Evolutionary conservation across 495 filamentous ascomycete genomes (phyloP), one percentile per base, ranked within the genome.

Genomic region (Tuber borchii): DNA sequence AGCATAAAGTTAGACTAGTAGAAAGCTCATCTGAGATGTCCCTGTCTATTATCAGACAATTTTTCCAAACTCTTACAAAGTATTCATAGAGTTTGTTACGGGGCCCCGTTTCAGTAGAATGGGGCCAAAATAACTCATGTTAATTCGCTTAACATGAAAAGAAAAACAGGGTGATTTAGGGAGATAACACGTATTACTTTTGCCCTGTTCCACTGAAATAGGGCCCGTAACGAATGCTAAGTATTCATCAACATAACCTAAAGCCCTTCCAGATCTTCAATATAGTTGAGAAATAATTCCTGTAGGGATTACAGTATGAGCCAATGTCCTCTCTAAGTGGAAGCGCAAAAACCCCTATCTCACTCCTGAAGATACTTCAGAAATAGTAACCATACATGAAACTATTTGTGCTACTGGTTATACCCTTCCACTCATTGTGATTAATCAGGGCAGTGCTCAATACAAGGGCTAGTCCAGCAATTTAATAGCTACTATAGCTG

Each of bases 321-420:
- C 71, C 26, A 76, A 73, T 10, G 20, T 76, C 12, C 31, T 73
- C 8, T 46, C 26, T 19, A 20, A 56, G 45, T 34, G 44, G 19
- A n/a, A 26, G 16, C 43, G 71, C 2, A 46, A 26, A 22, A 73
- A 76, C 68, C 71, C 45, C 2, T 31, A n/a, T 3, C 48, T 76
- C 14, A 76, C 69, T 4, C 56, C 74, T 39, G 71, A 75, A 61
- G 68, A 73, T 16, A 71, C 31, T 10, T 7, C 68, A 71, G 65
- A 77, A 68, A 70, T 77, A 5, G 74, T 77, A 20, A 75, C 73
- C 0, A 34, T 73, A 7, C 34, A 46, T 48, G 76, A 77, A 71
- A 46, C 76, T 2, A 69, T 77, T 44, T 74, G 61, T 26, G 73
- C 72, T 20, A n/a, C n/a, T 22, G 75, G 72, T 20, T 77, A 71